Evolutionary conservation across 352 stramenopile species (phyloP).

Genomic region (Elongisporangium senticosum): DNA sequence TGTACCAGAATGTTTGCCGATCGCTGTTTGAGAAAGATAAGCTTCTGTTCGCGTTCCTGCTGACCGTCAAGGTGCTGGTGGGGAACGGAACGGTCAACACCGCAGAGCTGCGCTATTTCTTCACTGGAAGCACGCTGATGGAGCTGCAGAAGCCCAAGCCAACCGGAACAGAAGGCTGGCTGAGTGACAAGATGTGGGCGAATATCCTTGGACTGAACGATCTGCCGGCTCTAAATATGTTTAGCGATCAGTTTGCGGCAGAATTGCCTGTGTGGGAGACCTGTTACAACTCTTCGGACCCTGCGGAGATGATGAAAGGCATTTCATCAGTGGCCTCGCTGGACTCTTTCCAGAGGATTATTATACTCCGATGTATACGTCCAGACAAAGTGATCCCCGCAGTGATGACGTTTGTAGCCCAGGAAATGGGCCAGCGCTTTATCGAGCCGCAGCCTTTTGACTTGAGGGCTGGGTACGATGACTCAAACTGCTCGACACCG

Average conservation of each 20-base stretch:
- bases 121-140: slow-evolving; percentile 91
- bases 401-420: slow-evolving; percentile 89
- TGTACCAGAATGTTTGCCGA: slow-evolving; percentile 95
- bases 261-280: slow-evolving; percentile 59
- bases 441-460: slow-evolving; percentile 94
- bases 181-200: slow-evolving; percentile 88
- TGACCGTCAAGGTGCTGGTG: slow-evolving; percentile 91
- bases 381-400: slow-evolving; percentile 91
- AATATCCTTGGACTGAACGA: slow-evolving; percentile 79
- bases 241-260: slow-evolving; percentile 44
- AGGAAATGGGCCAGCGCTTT: slow-evolving; percentile 87
- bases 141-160: slow-evolving; percentile 81
- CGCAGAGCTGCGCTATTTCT: slow-evolving; percentile 86
- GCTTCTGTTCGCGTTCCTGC: slow-evolving; percentile 92
- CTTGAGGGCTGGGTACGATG: slow-evolving; percentile 87
- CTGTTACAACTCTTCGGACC: slow-evolving; percentile 85
- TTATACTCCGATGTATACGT: slow-evolving; percentile 88
- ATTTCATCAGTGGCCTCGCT: slow-evolving; percentile 50
- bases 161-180: slow-evolving; percentile 45
- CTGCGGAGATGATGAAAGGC: slow-evolving; percentile 53
- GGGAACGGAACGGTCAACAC: slow-evolving; percentile 71
- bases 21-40: slow-evolving; percentile 97
- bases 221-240: slow-evolving; percentile 40
- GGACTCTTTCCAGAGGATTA: slow-evolving; percentile 87
- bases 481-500: slow-evolving; percentile 92